Evolutionary conservation across 345 rosid species (phyloP).

Genomic region (Salix brachista): DNA sequence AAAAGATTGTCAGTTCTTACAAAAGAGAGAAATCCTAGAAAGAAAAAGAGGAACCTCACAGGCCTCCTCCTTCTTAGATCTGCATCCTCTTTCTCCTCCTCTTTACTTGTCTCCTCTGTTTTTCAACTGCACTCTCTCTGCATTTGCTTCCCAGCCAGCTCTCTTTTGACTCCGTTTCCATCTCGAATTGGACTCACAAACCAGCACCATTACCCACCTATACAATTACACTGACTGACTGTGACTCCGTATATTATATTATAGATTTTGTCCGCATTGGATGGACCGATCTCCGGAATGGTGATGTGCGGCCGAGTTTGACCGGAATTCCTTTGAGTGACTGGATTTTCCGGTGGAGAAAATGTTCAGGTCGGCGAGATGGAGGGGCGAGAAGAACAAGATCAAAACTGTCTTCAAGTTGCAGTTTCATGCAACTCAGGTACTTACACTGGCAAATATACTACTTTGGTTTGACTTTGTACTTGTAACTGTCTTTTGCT

Average conservation of each 20-base stretch:
- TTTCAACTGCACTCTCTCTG: background rate
- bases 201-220: background rate
- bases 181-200: background rate
- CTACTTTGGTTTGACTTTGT: background rate
- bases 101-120: background rate
- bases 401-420: slow-evolving; percentile 75
- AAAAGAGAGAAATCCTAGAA: background rate
- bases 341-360: slow-evolving; percentile 16
- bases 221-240: background rate
- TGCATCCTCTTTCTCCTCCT: slow-evolving; percentile 21
- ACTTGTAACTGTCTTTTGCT: background rate
- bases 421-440: slow-evolving; percentile 91
- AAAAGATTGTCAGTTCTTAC: slow-evolving; percentile 4
- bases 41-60: background rate
- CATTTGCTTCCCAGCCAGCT: slow-evolving; percentile 12
- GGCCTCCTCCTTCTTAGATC: slow-evolving; percentile 40
- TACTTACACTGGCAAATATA: slow-evolving; percentile 7
- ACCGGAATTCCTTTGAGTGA: slow-evolving; percentile 33
- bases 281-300: slow-evolving; percentile 25
- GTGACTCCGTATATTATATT: background rate
- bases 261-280: slow-evolving; percentile 27
- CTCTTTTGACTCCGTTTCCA: slow-evolving; percentile 8
- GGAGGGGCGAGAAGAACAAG: slow-evolving; percentile 79
- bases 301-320: slow-evolving; percentile 14
- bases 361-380: slow-evolving; percentile 75